Evolutionary conservation across 768 basidiomycete genomes (phyloP), one percentile per base, ranked within the genome.

Genomic region (Amanita exitialis): DNA sequence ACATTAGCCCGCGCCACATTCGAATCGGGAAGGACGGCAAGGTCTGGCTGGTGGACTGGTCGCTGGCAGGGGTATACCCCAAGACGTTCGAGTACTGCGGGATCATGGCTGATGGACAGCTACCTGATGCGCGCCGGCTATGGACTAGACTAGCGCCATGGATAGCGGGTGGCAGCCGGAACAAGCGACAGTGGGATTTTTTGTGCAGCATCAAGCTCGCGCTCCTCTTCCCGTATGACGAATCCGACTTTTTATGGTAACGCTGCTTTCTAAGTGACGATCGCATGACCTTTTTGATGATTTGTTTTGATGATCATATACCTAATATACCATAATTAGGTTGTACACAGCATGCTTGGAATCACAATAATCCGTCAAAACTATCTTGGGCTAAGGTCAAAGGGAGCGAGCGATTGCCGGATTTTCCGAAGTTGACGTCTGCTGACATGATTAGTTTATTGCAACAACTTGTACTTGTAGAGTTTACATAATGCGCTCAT

Each of bases 1-100:
- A 59, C 48, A 37, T 64, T 25, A 57, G 45, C 44, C 53, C 51
- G 8, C 53, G 52, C 5, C 58, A 59, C 28, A 56, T 62, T 16
- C 55, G 62, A 1, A 10, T 61, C 12, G 57, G 51, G 7, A 51
- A 54, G 10, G 57, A 60, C 46, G 57, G 60, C 23, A 43, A 30
- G 1, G 28, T 61, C 43, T 63, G 57, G 56, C 39, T 63, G n/a
- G 25, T 60, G 9, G 60, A 63, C 42, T 60, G 59, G 59, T 44
- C 15, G 12, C 54, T 51, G 53, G 45, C 58, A 15, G 61, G 58
- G 27, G 58, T 47, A 44, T 59, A 56, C 51, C 60, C 61, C 0
- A 21, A 20, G 5, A 57, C 52, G 47, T 55, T 57, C 16, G 56
- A 57, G 25, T 57, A 57, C 49, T 47, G 45, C 20, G 35, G 45